Conservation (phyloP, 495 filamentous ascomycete species). For the Aspergillus mulundensis region DNA sequence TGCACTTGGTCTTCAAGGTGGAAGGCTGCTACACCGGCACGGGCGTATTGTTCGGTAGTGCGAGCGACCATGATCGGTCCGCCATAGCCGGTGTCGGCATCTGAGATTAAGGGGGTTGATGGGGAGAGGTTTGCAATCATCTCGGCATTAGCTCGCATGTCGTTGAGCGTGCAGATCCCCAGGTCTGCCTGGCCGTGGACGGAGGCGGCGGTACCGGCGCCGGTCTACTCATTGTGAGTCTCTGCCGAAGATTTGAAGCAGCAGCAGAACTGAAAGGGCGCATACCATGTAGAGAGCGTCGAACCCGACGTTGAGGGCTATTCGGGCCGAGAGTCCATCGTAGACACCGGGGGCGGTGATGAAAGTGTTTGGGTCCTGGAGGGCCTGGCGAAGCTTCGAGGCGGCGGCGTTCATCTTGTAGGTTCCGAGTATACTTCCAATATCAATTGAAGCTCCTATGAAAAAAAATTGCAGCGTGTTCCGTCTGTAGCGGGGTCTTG, state of each 20-base stretch:
- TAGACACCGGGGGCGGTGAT: constrained; percentile 58
- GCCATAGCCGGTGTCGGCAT: constrained; percentile 67
- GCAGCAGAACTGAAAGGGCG: background rate
- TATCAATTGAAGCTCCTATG: background rate
- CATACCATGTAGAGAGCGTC: constrained; percentile 61
- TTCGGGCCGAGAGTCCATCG: constrained; percentile 63
- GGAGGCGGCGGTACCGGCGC: constrained; percentile 64
- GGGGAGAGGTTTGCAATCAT: constrained; percentile 41
- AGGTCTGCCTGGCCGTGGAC: constrained; percentile 65
- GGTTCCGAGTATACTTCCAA: background rate
- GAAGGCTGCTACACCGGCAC: constrained; percentile 62
- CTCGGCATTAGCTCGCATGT: constrained; percentile 43
- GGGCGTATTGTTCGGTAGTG: constrained; percentile 60
- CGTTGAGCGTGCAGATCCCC: constrained; percentile 51
- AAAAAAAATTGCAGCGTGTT: background rate
- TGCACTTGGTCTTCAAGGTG: constrained; percentile 72
- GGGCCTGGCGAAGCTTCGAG: constrained; percentile 6
- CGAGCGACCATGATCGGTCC: constrained; percentile 61
- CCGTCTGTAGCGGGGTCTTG: background rate
- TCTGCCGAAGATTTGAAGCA: background rate
- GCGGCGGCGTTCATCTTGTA: constrained; percentile 5
- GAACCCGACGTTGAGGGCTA: constrained; percentile 58
- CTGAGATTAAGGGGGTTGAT: constrained; percentile 58
- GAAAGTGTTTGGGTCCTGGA: constrained; percentile 23
- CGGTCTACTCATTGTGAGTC: constrained; percentile 42